phyloP scores from a whole-genome alignment of 164 flowering plant genomes.

The Vitis riparia region DNA sequence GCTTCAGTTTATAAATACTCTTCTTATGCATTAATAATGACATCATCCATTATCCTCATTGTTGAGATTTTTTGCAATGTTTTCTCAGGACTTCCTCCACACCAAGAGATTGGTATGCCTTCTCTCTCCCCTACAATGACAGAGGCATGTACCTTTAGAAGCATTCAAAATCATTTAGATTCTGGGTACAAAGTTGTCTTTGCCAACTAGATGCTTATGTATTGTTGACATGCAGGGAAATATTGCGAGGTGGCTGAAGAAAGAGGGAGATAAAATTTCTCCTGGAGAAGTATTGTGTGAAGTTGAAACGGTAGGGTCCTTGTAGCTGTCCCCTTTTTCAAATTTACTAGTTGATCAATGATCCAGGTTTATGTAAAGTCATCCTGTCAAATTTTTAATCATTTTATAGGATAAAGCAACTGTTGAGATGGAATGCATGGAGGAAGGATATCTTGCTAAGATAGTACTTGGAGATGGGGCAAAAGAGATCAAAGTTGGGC shows the following conservation, averaged over 20 bases:
- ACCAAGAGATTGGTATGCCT: slow-evolving; percentile 98
- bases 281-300: slow-evolving; percentile 98
- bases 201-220: slow-evolving; percentile 4
- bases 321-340: neutral
- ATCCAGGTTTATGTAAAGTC: too few relatives aligned
- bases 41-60: neutral
- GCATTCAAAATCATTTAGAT: neutral
- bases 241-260: slow-evolving; percentile 95
- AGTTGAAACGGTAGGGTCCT: slow-evolving; percentile 85
- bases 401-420: slow-evolving; percentile 81
- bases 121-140: slow-evolving; percentile 99
- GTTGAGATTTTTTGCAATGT: slow-evolving; percentile 4
- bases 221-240: slow-evolving; percentile 62
- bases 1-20: neutral
- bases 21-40: neutral
- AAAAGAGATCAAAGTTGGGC: slow-evolving; percentile 88
- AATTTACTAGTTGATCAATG: too few relatives aligned
- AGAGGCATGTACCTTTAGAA: slow-evolving; percentile 49
- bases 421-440: slow-evolving; percentile 99
- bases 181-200: neutral
- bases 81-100: slow-evolving; percentile 84
- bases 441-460: slow-evolving; percentile 94
- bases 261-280: slow-evolving; percentile 87
- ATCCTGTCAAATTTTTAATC: too few relatives aligned
- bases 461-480: slow-evolving; percentile 83